These are phyloP conservation scores for Penicillium canariense DNA, from an alignment of 495 filamentous ascomycete genomes.

Conservation along the genomic window DNA sequence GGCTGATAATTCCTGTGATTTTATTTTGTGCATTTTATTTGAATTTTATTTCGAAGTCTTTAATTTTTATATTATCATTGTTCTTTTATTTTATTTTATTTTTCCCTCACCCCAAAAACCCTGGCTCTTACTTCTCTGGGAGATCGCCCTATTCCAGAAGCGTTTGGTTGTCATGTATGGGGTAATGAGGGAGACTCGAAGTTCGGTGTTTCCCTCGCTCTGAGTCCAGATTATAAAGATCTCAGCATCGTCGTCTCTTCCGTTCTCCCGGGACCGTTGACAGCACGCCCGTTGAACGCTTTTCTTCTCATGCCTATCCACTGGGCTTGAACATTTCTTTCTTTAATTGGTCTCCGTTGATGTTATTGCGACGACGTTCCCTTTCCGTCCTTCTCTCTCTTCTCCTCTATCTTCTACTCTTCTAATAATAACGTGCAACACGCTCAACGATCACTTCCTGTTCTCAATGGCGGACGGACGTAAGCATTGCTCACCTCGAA, in stretches of 20 bases:
- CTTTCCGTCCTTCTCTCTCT: background rate
- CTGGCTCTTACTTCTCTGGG: constrained; percentile 3
- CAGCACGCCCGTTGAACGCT: background rate
- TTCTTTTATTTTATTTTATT: constrained; percentile 8
- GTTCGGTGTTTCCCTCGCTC: background rate
- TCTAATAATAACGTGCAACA: constrained; percentile 12
- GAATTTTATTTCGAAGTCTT: background rate
- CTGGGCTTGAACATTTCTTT: constrained; percentile 5
- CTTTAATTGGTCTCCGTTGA: constrained; percentile 9
- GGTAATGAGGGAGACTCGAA: constrained; percentile 12
- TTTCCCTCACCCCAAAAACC: too few relatives aligned
- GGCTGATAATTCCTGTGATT: constrained; percentile 13
- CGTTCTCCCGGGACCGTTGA: constrained; percentile 2
- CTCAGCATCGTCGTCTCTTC: constrained; percentile 6
- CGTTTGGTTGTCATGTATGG: constrained; percentile 18
- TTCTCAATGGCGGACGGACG: constrained; percentile 61
- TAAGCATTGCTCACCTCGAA: constrained; percentile 35
- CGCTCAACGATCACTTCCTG: background rate
- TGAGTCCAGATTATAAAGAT: constrained; percentile 17
- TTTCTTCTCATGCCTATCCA: constrained; percentile 9
- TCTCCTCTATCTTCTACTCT: background rate
- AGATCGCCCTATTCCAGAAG: background rate
- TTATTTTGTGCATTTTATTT: constrained; percentile 13
- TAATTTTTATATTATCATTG: background rate
- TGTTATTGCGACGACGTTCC: constrained; percentile 3